Evolutionary conservation across 805 yeast species (phyloP), one percentile per base, ranked within the genome.

Genomic region (Kodamaea jinghongensis): DNA sequence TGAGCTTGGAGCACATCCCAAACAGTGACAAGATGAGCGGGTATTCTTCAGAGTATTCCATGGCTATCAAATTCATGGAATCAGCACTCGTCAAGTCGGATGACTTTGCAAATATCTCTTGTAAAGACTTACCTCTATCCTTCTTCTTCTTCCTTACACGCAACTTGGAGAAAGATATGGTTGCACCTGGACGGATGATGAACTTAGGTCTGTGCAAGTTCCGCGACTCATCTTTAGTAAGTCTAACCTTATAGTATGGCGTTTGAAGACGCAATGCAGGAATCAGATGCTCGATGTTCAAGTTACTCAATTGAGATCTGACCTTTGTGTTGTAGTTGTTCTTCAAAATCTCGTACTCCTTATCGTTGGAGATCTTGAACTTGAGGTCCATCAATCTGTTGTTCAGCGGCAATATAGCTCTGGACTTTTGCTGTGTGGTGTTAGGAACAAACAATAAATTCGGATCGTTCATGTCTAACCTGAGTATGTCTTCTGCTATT

Each of bases 1-100:
- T 86, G 43, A 93, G 65, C 57, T 91, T 93, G 31, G 90, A 83
- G 6, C 96, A 95, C 99, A 93, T 93, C 43, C 99, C 99, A 59
- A 84, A 87, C 44, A 86, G 87, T 3, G 91, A 84, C 22, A 93
- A 64, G 1, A 86, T 83, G 32, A 81, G 64, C 1, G 99, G 99
- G 38, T 71, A 70, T 60, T 93, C 96, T 58, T 93, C 99, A 9
- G 93, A 78, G 57, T 91, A 93, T 56, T 93, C 99, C 71, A 89
- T 69, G 38, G 86, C 70, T 44, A 88, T 78, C 11, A 87, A 72
- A 10, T 81, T 78, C 0, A 88, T 89, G 2, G 87, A 75, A 55
- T 93, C 99, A 23, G 96, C 88, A 4, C 83, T 57, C 0, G 97
- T 82, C 42, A 93, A 68, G 57, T 90, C 97, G 3, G 78, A 68